Percentiles rank a stretch among this genome's conserved stretches.
Evolutionary conservation across 2,329 filamentous ascomycete species (phyloP).

Genomic region (Nemania sp.): DNA sequence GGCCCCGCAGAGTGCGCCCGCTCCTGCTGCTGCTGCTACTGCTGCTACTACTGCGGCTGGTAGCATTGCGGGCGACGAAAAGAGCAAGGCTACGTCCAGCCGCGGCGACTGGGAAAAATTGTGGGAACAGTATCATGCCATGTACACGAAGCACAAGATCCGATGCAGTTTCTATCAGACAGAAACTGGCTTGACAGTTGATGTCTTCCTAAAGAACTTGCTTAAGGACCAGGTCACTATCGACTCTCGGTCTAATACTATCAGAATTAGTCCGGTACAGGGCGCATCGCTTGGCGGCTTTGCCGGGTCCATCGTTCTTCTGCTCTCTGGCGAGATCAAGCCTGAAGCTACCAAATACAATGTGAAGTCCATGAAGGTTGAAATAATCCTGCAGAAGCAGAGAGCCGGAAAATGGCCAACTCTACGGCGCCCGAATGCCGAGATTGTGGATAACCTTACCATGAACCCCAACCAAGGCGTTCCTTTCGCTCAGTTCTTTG

Average conservation of each 20-base stretch:
- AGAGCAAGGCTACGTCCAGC: neutral
- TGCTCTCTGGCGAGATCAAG: slow-evolving; percentile 69
- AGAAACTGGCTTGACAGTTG: slow-evolving; percentile 41
- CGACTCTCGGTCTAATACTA: slow-evolving; percentile 34
- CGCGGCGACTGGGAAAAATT: slow-evolving; percentile 27
- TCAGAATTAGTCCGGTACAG: slow-evolving; percentile 28
- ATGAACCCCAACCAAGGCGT: slow-evolving; percentile 18
- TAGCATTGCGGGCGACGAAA: neutral
- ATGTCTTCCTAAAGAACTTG: slow-evolving; percentile 47
- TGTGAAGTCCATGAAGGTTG: slow-evolving; percentile 78
- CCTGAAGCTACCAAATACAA: slow-evolving; percentile 60
- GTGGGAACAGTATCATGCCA: slow-evolving; percentile 27
- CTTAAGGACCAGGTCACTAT: slow-evolving; percentile 47
- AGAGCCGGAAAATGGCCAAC: slow-evolving; percentile 69
- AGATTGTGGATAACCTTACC: slow-evolving; percentile 34
- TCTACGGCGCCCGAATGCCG: slow-evolving; percentile 51
- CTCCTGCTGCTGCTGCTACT: neutral
- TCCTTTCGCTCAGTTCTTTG: slow-evolving; percentile 28
- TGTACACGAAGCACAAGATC: slow-evolving; percentile 39
- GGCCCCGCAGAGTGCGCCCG: slow-evolving; percentile 11
- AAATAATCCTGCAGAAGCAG: slow-evolving; percentile 72
- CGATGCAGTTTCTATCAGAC: slow-evolving; percentile 49
- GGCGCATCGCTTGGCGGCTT: slow-evolving; percentile 54
- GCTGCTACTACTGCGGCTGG: neutral
- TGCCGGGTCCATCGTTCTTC: slow-evolving; percentile 56